A percentile compares a stretch with the other conserved stretches of the same genome.
Evolutionary conservation across 306 rosid species (phyloP).

Genomic region (Quercus bicolor): DNA sequence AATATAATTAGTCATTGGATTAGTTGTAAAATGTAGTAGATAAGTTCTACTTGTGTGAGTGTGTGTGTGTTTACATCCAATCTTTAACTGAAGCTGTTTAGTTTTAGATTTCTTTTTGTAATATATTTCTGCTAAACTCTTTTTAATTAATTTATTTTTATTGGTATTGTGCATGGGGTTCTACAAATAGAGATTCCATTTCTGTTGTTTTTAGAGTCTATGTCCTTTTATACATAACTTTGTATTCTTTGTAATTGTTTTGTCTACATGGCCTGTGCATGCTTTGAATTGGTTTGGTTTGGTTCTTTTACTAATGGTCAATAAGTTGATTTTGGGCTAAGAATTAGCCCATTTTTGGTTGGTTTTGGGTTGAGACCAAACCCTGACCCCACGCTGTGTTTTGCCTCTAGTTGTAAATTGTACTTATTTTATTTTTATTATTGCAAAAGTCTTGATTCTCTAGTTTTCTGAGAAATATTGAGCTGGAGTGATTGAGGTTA

Average conservation of each 20-base stretch:
- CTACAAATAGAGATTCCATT: no score
- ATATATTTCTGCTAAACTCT: background rate
- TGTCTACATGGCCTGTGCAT: background rate
- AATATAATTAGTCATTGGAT: background rate
- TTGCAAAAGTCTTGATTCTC: background rate
- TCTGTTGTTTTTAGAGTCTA: no score
- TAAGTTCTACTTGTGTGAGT: background rate
- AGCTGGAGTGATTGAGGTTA: background rate
- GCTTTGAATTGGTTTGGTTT: slow-evolving; percentile 2
- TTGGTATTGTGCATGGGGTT: no score
- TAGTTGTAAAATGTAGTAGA: background rate
- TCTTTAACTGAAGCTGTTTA: background rate
- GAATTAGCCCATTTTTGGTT: background rate
- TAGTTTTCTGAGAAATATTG: background rate
- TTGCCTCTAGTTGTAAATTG: background rate
- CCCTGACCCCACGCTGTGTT: background rate
- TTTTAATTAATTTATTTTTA: no score
- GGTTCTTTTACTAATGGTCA: background rate
- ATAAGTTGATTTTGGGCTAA: background rate
- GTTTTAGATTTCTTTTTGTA: background rate
- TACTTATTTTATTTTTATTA: background rate
- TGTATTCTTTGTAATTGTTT: no score
- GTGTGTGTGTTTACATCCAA: background rate
- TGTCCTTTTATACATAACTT: no score
- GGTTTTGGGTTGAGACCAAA: background rate